Conservation (phyloP, 139 green algal genomes). For the Volvox africanus region DNA sequence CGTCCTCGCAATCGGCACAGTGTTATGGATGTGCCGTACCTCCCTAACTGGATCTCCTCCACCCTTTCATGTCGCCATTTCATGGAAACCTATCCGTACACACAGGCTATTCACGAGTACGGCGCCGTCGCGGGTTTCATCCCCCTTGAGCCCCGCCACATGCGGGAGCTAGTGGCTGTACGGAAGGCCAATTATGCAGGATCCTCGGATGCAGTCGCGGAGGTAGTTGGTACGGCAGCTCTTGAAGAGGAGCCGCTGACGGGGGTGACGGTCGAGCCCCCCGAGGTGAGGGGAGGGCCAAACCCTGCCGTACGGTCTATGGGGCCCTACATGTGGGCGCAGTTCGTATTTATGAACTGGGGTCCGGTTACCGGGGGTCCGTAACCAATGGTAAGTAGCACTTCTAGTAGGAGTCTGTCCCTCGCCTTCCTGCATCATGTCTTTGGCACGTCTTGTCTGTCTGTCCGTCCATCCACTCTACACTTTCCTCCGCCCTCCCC, state of each 20-base stretch:
- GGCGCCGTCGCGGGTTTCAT: conserved; percentile 36
- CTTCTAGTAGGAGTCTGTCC: too few relatives aligned
- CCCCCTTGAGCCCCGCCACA: conserved; percentile 46
- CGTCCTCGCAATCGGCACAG: too few relatives aligned
- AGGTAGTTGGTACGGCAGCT: conserved; percentile 12
- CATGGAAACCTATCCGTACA: too few relatives aligned
- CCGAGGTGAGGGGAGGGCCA: conserved; percentile 8
- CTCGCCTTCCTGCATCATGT: too few relatives aligned
- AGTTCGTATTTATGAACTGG: too few relatives aligned
- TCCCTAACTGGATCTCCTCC: too few relatives aligned
- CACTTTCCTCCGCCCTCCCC: not conserved
- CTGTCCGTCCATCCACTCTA: not conserved
- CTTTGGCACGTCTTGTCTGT: not conserved
- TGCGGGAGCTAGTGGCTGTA: not conserved
- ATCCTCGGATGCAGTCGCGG: not conserved
- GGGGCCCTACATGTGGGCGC: too few relatives aligned
- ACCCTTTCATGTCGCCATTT: too few relatives aligned
- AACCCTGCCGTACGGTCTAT: too few relatives aligned
- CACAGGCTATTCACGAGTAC: conserved; percentile 41
- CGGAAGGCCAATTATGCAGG: not conserved
- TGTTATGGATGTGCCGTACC: too few relatives aligned
- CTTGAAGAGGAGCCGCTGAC: not conserved
- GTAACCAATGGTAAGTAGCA: too few relatives aligned
- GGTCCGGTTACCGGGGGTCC: too few relatives aligned
- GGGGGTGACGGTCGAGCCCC: not conserved